Evolutionary conservation across 176 grass and related monocot genomes (phyloP), one percentile per base, ranked within the genome.

Genomic region (Stipa capillata): DNA sequence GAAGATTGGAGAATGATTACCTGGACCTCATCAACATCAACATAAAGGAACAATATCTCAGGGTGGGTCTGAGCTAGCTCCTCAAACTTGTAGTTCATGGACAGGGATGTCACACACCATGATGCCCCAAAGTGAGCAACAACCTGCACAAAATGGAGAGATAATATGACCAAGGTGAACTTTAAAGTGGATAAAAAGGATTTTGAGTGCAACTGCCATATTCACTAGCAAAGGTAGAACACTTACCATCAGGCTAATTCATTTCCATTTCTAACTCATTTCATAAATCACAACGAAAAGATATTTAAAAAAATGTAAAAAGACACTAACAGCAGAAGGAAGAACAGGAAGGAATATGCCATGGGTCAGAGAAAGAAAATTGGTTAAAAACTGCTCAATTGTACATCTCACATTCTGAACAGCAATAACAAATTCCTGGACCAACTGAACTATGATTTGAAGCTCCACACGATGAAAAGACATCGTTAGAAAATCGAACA

Each of bases 41-140:
- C 88, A 36, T 81, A 64, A 80, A 95, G 90, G 88, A 95, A 95
- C 81, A 93, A 59, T 10, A 79, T 52, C 32, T 91, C 84, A 47
- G 86, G 88, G 74, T 91, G 78, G n/a, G 87, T 91, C 56, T 85
- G 84, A 42, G 92, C 92, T 39, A 99, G 74, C 70, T 99, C 96
- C 41, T 95, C 92, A 55, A 95, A 99, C 81, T 87, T 91, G 83
- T 89, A 83, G 78, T 99, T 95, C 96, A 95, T 95, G 60, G 96
- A 89, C 35, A 94, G 88, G 17, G 92, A 99, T 36, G 96, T 93
- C 27, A 93, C 92, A 81, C 96, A 95, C 92, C 96, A 99, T 31
- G 92, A 93, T 57, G 96, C 92, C 78, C 92, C 67, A 61, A 99
- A 99, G 82, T 95, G 96, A 28, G 82, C 88, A 32, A 93, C 77